A percentile compares a stretch with the other conserved stretches of the same genome.
Conservation (phyloP, 1,139 yeast species). For the Meyerozyma guilliermondii region DNA sequence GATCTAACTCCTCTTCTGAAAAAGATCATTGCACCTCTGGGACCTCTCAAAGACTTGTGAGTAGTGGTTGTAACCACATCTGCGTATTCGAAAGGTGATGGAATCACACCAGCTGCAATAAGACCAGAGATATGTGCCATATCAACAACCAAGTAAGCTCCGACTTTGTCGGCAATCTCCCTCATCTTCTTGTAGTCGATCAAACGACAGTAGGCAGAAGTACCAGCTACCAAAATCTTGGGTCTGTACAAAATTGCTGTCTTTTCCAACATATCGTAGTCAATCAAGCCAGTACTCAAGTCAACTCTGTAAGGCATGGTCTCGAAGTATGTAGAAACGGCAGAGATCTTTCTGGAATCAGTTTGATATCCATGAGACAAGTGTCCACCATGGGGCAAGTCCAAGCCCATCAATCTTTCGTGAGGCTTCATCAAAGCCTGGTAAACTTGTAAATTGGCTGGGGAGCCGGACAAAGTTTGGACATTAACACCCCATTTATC, state of each 20-base stretch:
- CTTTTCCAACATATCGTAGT: slow-evolving; percentile 82
- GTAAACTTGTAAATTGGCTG: slow-evolving; percentile 91
- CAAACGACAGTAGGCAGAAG: slow-evolving; percentile 90
- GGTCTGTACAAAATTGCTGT: slow-evolving; percentile 89
- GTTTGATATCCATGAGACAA: slow-evolving; percentile 96
- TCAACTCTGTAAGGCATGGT: slow-evolving; percentile 95
- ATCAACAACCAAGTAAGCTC: slow-evolving; percentile 86
- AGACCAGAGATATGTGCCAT: slow-evolving; percentile 98
- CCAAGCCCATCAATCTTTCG: slow-evolving; percentile 94
- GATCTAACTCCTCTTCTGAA: slow-evolving; percentile 89
- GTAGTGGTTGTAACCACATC: slow-evolving; percentile 97
- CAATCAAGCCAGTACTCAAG: slow-evolving; percentile 81
- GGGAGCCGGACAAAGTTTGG: slow-evolving; percentile 91
- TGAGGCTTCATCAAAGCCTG: slow-evolving; percentile 89
- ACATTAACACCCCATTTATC: slow-evolving; percentile 95
- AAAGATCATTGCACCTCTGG: slow-evolving; percentile 98
- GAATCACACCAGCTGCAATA: slow-evolving; percentile 88
- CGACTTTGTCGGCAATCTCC: slow-evolving; percentile 85
- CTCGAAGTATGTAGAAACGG: slow-evolving; percentile 88
- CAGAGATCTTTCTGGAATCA: slow-evolving; percentile 80
- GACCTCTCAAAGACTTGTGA: slow-evolving; percentile 95
- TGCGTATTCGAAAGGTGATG: slow-evolving; percentile 89
- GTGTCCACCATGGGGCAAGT: slow-evolving; percentile 96
- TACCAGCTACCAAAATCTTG: slow-evolving; percentile 91
- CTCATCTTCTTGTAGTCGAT: slow-evolving; percentile 89